Base-by-base conservation (phyloP, 1,284 basidiomycete species). In the Hemileia vastatrix region DNA sequence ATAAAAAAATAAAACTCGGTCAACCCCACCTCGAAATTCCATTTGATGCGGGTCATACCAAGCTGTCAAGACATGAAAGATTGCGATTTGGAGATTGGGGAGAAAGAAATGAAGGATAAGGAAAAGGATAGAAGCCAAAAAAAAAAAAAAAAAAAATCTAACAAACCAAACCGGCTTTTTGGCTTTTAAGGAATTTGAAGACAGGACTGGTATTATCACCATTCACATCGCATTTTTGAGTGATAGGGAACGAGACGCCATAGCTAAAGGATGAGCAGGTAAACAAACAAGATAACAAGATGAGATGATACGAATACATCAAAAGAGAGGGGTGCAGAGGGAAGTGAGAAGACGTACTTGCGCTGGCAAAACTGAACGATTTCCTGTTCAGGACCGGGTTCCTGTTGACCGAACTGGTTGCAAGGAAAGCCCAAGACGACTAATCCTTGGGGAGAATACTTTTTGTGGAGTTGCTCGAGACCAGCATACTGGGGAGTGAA, bases 1-100 rank as follows among this genome's bases (percentile, higher is more conserved):
- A 8, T 24, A 2, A 2, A 27, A 15, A 5, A 9, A 2, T 27
- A 50, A 50, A 27, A 15, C 1, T 11, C 11, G 40, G n/a, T 43
- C n/a, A 18, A 15, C 23, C 51, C n/a, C 6, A 61, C 58, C 58
- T 61, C 58, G 21, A 61, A 61, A 45, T 61, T 61, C 58, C 58
- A 61, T 54, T 61, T 61, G 51, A 61, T 61, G 15, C 58, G 36
- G 9, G 58, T 45, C 3, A 61, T 19, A 31, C 58, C 51, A 23
- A 61, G 24, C 58, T 61, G 27, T 15, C 13, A 32, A 6, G 5
- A 11, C 24, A 2, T 6, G 27, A 1, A 2, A 24, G 8, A 11
- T 31, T 31, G 13, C 8, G 47, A 56, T 2, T 4, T 6, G 24
- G 11, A 4, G 31, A 56, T 4, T 15, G 19, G 23, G n/a, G n/a